These are phyloP conservation scores for Penicillium frequentans DNA, from an alignment of 2,329 filamentous ascomycete genomes.

Conservation along the genomic window DNA sequence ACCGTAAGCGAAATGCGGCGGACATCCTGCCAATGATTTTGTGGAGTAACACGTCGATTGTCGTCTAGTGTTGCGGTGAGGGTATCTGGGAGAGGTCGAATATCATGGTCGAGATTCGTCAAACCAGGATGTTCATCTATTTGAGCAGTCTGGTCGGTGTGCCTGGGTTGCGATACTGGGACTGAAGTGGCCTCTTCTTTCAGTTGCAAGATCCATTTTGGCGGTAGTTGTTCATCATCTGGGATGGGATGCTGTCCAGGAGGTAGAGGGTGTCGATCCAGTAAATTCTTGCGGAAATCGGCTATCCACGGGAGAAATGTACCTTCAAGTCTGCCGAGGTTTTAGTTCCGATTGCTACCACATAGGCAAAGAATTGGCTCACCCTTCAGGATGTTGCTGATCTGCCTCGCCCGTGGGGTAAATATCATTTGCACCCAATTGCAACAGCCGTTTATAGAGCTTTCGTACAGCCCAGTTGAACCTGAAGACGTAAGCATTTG, in stretches of 20 bases:
- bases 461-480: slow-evolving; percentile 94
- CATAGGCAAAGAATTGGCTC: slow-evolving; percentile 31
- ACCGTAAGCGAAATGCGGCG: slow-evolving; percentile 68
- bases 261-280: slow-evolving; percentile 69
- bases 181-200: slow-evolving; percentile 1
- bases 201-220: slow-evolving; percentile 63
- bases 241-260: slow-evolving; percentile 68
- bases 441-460: slow-evolving; percentile 76
- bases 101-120: slow-evolving; percentile 38
- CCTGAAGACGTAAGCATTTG: slow-evolving; percentile 44
- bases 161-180: background rate
- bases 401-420: slow-evolving; percentile 83
- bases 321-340: slow-evolving; percentile 67
- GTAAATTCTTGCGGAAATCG: slow-evolving; percentile 64
- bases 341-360: background rate
- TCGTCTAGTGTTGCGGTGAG: slow-evolving; percentile 58
- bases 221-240: slow-evolving; percentile 70
- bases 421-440: slow-evolving; percentile 77
- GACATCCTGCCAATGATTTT: slow-evolving; percentile 89
- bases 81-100: slow-evolving; percentile 60
- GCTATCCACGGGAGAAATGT: slow-evolving; percentile 77
- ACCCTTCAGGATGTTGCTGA: slow-evolving; percentile 92
- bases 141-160: slow-evolving; percentile 1
- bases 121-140: slow-evolving; percentile 21
- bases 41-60: slow-evolving; percentile 75